Evolutionary conservation across 1,284 basidiomycete species (phyloP).

Genomic region (Boletus albobrunnescens): DNA sequence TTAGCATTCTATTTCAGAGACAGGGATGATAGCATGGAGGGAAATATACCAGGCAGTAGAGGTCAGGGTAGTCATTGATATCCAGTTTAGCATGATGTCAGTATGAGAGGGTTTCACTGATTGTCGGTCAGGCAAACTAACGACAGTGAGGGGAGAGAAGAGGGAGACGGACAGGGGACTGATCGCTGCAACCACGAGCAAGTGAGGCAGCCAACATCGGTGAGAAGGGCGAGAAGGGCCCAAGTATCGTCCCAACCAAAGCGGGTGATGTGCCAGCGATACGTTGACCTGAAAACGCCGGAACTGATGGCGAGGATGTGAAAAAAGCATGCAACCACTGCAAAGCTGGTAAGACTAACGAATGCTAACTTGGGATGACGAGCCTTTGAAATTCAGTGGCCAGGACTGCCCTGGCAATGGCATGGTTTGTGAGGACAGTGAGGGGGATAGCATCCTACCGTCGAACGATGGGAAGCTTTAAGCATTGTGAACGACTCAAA

Average conservation of each 20-base stretch:
- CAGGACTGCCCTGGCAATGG: constrained; percentile 15
- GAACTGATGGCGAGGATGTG: constrained; percentile 12
- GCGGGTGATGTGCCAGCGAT: constrained; percentile 15
- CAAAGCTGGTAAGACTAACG: not conserved
- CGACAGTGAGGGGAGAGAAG: not conserved
- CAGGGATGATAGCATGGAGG: not conserved
- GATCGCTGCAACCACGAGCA: constrained; percentile 10
- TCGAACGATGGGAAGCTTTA: not conserved
- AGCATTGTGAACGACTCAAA: not conserved
- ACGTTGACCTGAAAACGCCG: constrained; percentile 17
- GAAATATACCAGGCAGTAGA: constrained; percentile 15
- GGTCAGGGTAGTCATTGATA: not conserved
- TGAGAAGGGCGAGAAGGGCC: constrained; percentile 18
- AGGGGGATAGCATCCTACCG: not conserved
- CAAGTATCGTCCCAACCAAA: constrained; percentile 21
- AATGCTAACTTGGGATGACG: not conserved
- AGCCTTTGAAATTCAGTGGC: constrained; percentile 18
- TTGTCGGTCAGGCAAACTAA: not conserved
- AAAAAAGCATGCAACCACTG: constrained; percentile 9
- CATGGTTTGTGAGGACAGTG: constrained; percentile 4
- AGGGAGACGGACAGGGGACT: constrained; percentile 3
- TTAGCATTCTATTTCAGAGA: not conserved
- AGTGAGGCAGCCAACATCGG: constrained; percentile 11
- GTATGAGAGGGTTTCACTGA: constrained; percentile 1
- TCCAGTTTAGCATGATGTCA: constrained; percentile 2